phyloP scores from a whole-genome alignment of 1,284 basidiomycete species.

The Anthracocystis panici-leucophaei region DNA sequence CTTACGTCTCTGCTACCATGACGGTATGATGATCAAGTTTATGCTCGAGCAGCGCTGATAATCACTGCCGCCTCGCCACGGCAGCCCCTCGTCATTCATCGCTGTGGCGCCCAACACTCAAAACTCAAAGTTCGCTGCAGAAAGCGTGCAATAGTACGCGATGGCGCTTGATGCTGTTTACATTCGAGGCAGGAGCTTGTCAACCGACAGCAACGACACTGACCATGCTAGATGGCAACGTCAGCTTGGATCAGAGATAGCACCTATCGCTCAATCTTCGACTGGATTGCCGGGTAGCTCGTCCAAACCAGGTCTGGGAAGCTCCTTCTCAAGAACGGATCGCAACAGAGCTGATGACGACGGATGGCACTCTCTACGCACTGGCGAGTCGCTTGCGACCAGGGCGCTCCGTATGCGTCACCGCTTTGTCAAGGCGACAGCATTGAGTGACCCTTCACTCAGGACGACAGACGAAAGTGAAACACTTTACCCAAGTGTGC shows the following conservation, averaged over 20 bases:
- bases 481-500: neutral
- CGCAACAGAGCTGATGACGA: neutral
- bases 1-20: neutral
- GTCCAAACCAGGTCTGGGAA: slow-evolving; percentile 20
- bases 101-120: no score
- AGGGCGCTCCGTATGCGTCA: slow-evolving; percentile 19
- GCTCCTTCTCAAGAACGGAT: neutral
- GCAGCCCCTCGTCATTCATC: neutral
- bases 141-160: neutral
- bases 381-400: slow-evolving; percentile 12
- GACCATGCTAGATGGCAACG: slow-evolving; percentile 1
- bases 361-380: slow-evolving; percentile 17
- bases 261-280: neutral
- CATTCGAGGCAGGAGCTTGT: slow-evolving; percentile 17
- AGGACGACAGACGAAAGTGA: neutral
- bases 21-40: neutral
- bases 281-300: neutral
- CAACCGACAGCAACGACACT: neutral
- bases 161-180: slow-evolving; percentile 44
- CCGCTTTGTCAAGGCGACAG: slow-evolving; percentile 38
- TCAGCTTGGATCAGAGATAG: neutral
- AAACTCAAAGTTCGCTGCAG: neutral
- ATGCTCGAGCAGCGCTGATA: neutral
- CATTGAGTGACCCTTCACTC: slow-evolving; percentile 28
- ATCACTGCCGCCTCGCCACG: no score